Conservation (phyloP, 805 yeast genomes). For the Schizosaccharomyces cryophilus region DNA sequence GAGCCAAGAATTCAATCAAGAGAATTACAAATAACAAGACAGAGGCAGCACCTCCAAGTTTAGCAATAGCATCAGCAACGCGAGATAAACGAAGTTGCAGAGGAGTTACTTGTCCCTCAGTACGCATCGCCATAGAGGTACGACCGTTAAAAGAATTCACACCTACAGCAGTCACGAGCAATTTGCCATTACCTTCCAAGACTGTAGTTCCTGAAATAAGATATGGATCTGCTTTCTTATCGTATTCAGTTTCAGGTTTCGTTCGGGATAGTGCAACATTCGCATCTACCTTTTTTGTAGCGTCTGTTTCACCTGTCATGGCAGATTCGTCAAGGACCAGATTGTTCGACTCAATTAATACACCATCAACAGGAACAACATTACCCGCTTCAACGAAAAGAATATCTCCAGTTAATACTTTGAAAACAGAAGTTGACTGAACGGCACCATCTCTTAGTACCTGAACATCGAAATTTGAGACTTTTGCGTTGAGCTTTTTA, state of each 20-base stretch:
- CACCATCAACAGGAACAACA: constrained; percentile 68
- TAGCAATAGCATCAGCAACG: constrained; percentile 85
- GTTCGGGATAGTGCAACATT: constrained; percentile 16
- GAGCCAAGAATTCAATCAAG: constrained; percentile 46
- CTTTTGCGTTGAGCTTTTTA: constrained; percentile 63
- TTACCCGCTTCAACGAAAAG: constrained; percentile 78
- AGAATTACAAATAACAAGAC: constrained; percentile 54
- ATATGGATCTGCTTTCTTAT: constrained; percentile 43
- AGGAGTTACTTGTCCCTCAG: constrained; percentile 69
- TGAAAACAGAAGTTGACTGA: constrained; percentile 40
- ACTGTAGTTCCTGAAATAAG: constrained; percentile 79
- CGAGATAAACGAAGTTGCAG: constrained; percentile 56
- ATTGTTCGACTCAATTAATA: constrained; percentile 39
- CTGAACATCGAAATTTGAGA: constrained; percentile 56
- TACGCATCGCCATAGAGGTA: constrained; percentile 57
- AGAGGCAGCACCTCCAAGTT: constrained; percentile 75
- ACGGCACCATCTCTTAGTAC: constrained; percentile 55
- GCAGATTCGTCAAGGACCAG: constrained; percentile 82
- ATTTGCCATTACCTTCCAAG: constrained; percentile 64
- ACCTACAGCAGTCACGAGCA: constrained; percentile 78
- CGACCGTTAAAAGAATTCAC: constrained; percentile 71
- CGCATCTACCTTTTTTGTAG: constrained; percentile 46
- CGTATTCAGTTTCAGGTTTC: constrained; percentile 11
- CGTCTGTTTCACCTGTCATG: constrained; percentile 79
- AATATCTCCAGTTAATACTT: constrained; percentile 68